Base-by-base conservation (phyloP, 495 filamentous ascomycete species). In the Penicillium angulare region DNA sequence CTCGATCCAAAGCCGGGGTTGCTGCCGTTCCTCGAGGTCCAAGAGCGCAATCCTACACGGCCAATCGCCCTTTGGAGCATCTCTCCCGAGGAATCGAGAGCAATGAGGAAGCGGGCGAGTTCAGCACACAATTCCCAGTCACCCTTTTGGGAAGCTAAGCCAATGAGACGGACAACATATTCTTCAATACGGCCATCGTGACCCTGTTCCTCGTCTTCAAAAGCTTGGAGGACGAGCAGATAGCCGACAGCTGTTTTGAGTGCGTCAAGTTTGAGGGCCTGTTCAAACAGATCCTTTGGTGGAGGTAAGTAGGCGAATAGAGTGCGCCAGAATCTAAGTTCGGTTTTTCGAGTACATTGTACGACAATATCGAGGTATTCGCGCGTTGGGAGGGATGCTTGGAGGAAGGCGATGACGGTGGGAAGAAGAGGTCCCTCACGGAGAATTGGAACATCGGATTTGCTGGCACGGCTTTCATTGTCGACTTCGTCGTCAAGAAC, bases 121-220 rank as follows among this genome's bases (percentile, higher is more conserved):
- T 99, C 95, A 55, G 90, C 95, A 67, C 95, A 97, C 5, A 97
- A 76, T 49, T 97, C 95, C 93, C 92, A 99, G 65, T 99, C 93
- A 20, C 80, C 83, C 68, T 89, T 89, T 23, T 82, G 80, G 50
- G 89, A 91, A 0, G 92, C 93, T 45, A 86, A 73, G n/a, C 80
- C 79, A 21, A 99, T 80, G 32, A 99, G 69, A 17, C 91, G 79
- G 0, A 97, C 86, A 35, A 92, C 85, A 29, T 76, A 75, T 51
- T 74, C 70, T 60, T 78, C 74, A n/a, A 76, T 71, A n/a, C 66
- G 65, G 57, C 92, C 86, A 56, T 91, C 87, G 40, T 73, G 66
- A 41, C 57, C 64, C 21, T 87, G 88, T n/a, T 81, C 82, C 52
- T 90, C 72, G 52, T 96, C 92, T 56, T 96, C 90, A 48, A 97